phyloP scores from a whole-genome alignment of 2,329 filamentous ascomycete genomes.

The Colletotrichum sp. region DNA sequence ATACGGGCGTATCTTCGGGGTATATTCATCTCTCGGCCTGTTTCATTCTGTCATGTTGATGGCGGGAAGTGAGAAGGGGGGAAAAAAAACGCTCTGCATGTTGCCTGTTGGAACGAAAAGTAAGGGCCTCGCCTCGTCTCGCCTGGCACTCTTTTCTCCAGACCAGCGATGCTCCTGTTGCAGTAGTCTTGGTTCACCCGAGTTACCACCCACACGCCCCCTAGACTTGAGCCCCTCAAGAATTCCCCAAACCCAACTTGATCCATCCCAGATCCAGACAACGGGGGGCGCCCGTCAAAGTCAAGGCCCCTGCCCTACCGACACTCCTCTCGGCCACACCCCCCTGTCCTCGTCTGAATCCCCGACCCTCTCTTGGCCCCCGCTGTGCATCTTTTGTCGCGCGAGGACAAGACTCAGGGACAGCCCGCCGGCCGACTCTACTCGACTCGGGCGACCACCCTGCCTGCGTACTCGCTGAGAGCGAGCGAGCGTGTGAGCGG shows the following conservation, averaged over 20 bases:
- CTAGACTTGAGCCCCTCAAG: background rate
- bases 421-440: background rate
- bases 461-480: background rate
- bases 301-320: background rate
- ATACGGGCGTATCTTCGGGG: background rate
- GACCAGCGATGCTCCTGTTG: background rate
- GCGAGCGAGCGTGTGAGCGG: background rate
- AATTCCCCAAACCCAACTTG: slow-evolving; percentile 6
- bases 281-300: background rate
- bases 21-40: background rate
- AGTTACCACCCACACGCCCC: background rate
- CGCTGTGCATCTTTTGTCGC: slow-evolving; percentile 4
- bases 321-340: background rate
- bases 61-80: background rate
- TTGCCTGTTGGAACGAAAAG: slow-evolving; percentile 8
- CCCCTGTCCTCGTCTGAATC: slow-evolving; percentile 1
- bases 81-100: background rate
- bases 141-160: background rate
- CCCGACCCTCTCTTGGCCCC: slow-evolving; percentile 9
- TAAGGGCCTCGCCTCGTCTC: background rate
- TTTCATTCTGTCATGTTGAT: background rate
- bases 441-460: slow-evolving; percentile 3
- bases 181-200: background rate
- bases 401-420: background rate
- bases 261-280: slow-evolving; percentile 3